A percentile compares a stretch with the other conserved stretches of the same genome.
phyloP scores from a whole-genome alignment of 139 green algal species.

The Picochlorum sp. region DNA sequence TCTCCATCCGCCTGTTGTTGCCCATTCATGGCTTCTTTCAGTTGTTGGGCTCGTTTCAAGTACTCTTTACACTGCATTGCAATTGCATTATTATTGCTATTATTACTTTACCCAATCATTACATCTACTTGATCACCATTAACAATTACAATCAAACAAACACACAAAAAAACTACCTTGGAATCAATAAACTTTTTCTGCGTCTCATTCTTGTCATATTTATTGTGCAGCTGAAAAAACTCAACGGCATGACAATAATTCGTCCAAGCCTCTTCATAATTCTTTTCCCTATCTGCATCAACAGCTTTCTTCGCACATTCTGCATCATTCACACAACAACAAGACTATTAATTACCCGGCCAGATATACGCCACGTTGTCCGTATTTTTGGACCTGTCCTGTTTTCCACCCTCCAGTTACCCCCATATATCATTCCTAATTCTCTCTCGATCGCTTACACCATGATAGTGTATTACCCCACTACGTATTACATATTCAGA shows the following conservation, averaged over 20 bases:
- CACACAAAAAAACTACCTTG: no score
- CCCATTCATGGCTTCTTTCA: constrained; percentile 44
- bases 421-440: neutral
- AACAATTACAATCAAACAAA: no score
- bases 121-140: no score
- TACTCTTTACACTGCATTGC: constrained; percentile 97
- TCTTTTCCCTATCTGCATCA: constrained; percentile 52
- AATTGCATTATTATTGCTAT: constrained; percentile 6
- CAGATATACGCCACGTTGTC: constrained; percentile 55
- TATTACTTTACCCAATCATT: neutral
- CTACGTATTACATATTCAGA: no score
- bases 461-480: neutral
- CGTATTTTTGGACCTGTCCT: constrained; percentile 25
- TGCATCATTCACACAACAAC: constrained; percentile 5
- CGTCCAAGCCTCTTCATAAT: constrained; percentile 54
- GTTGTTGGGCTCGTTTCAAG: constrained; percentile 80
- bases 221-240: constrained; percentile 65
- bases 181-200: constrained; percentile 43
- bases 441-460: no score
- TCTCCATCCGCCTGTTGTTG: neutral
- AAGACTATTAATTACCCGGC: constrained; percentile 19
- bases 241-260: constrained; percentile 51
- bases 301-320: constrained; percentile 75
- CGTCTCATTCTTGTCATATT: constrained; percentile 84
- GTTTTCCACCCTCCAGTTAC: neutral